Base-by-base conservation (phyloP, 257 asterid genomes). In the Solanum microdontum region DNA sequence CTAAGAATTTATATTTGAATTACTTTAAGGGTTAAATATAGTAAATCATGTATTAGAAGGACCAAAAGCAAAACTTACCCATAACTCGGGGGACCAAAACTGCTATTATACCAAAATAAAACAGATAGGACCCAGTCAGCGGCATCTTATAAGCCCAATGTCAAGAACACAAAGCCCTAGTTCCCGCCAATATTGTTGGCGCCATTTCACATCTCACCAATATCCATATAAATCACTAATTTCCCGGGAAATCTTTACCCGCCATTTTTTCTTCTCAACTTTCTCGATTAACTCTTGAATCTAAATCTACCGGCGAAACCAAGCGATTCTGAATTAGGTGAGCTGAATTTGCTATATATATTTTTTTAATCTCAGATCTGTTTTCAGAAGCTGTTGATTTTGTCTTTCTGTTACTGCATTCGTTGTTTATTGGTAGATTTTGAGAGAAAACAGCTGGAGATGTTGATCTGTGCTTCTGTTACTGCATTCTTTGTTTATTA, bases 161-260 rank as follows among this genome's bases (percentile, higher is more conserved):
- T 13, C 12, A 45, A 13, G 36, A 69, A 24, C 28, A 72, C 51
- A 11, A 8, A 83, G 85, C 92, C 91, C 91, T 87, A 77, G 36
- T 92, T 92, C 95, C 94, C 95, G 95, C 97, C 93, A 92, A 90
- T 45, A 33, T 23, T 8, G 48, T 91, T 92, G 89, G 92, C 94
- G 95, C 93, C 87, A 86, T 85, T 74, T 79, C 83, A 84, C 39
- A 66, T 8, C 32, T 87, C 80, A 68, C 3, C 51, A 21, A 51
- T 40, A 7, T 33, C 19, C 87, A 39, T 51, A 43, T 39, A 32
- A 15, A 28, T 82, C 85, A 17, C 43, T 19, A 58, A 4, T 86
- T 2, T 2, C 23, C 72, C 76, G 45, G 13, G 88, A 36, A 24
- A 5, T 11, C 76, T 88, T 58, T 24, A 70, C 11, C 2, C 19